Evolutionary conservation across 805 yeast species (phyloP), one percentile per base, ranked within the genome.

Genomic region (Metschnikowia koreensis): DNA sequence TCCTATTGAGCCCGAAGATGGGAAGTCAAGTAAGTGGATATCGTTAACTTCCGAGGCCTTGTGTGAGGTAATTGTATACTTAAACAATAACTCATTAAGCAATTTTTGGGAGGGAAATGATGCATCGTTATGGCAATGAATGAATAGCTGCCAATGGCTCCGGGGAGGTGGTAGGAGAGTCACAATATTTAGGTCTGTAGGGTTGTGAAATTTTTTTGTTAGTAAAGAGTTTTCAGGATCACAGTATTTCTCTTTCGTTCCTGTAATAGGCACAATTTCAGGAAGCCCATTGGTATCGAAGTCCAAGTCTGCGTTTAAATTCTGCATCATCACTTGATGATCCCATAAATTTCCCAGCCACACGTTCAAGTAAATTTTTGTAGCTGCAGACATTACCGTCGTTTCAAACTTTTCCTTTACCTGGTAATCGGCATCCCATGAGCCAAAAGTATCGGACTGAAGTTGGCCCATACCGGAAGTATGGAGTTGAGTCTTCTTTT

Each of bases 281-380:
- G 46, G 54, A 37, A 17, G 47, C 38, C 41, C 56, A 17, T 47
- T 59, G 16, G 27, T 48, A 8, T 46, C 40, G 12, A 41, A 13
- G 8, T 51, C 51, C 15, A 22, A 47, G 12, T 49, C 51, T 9
- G 49, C 44, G 33, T 46, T 55, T 38, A 56, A 42, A 36, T 48
- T 52, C 28, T 53, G 54, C 59, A 56, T 53, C 68, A 68, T 67
- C 13, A 67, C 67, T 54, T 83, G 84, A 62, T 75, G 82, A 65
- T 92, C 97, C 57, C 88, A 82, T 1, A 83, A 72, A 62, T 92
- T 93, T 1, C 98, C 98, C 47, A 86, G 76, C 92, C 93, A 92
- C 6, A 91, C 80, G 45, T 80, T 74, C 7, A 66, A 60, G 38
- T 55, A 51, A 1, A 89, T 70, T 11, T 74, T 78, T 0, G 94